Conservation (phyloP, 164 flowering plant genomes). For the Amborella trichopoda region DNA sequence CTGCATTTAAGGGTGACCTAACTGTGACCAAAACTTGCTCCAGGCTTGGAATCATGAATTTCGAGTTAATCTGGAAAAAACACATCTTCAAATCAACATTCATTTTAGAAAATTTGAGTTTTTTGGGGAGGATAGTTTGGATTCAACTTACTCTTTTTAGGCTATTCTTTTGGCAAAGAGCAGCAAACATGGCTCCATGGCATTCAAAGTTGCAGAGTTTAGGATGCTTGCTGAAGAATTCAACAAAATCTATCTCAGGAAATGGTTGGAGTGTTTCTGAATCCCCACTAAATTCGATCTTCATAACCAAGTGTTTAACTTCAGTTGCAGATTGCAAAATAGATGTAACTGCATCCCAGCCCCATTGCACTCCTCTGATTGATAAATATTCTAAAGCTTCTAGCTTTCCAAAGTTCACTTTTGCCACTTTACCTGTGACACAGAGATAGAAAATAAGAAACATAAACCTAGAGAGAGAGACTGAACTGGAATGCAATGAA, state of each 20-base stretch:
- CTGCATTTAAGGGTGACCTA: conserved; percentile 81
- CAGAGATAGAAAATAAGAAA: no score
- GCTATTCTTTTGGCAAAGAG: conserved; percentile 82
- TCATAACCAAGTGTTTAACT: conserved; percentile 76
- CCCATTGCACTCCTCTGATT: conserved; percentile 76
- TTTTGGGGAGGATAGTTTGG: neutral
- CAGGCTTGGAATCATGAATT: conserved; percentile 55
- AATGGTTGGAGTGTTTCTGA: conserved; percentile 47
- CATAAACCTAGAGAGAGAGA: no score
- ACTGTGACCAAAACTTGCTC: conserved; percentile 58
- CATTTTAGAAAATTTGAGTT: no score
- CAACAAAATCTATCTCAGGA: conserved; percentile 78
- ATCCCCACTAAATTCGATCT: conserved; percentile 82
- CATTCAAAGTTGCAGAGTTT: conserved; percentile 58
- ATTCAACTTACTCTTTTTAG: conserved; percentile 46
- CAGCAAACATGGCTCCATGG: conserved; percentile 98
- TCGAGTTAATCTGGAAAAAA: conserved; percentile 44
- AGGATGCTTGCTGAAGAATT: conserved; percentile 69
- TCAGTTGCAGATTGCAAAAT: conserved; percentile 60
- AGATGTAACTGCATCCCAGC: conserved; percentile 73
- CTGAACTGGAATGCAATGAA: no score
- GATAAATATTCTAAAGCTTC: conserved; percentile 50
- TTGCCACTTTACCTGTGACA: conserved; percentile 63
- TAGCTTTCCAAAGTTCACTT: conserved; percentile 71
- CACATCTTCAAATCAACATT: no score